Evolutionary conservation across 352 stramenopile genomes (phyloP), one percentile per base, ranked within the genome.

Genomic region (Phytophthora parvispora): DNA sequence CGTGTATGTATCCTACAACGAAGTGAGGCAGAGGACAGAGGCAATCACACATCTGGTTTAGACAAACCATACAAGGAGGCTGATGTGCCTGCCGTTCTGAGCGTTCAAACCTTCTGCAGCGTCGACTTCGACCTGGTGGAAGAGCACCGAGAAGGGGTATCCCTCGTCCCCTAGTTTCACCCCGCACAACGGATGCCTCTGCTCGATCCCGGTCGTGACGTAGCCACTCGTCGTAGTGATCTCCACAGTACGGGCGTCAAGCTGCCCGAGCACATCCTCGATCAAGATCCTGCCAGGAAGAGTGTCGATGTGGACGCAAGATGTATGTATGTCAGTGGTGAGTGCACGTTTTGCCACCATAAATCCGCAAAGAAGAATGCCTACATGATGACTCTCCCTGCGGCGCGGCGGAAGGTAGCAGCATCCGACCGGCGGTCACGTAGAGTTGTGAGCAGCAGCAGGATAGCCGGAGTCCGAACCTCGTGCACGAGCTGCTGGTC

Each of bases 141-240:
- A 58, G 24, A 58, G 31, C 51, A 47, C 51, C 2, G 31, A 58
- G 29, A 58, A 47, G 12, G 51, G 51, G 22, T 58, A 58, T 10
- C 51, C 51, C 36, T 58, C 51, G 20, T 58, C 51, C 9, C 51
- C 51, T 7, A 58, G 51, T 15, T 58, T 58, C 12, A 47, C 20
- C 5, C 51, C 51, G 32, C 51, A 58, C 7, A 58, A 20, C 24
- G 45, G 20, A 24, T 58, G 12, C 9, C 20, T 47, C 36, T 25
- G 29, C 31, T 58, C 51, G 16, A 58, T 58, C 22, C 31, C 51
- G 22, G 20, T 47, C 20, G 51, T 58, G 18, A 58, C 51, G 32
- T 47, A 40, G n/a, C 51, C 51, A 27, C 31, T 47, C 20, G 51
- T 15, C 24, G 51, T 59, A 3, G 32, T 47, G 32, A 59, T 15